A percentile compares a stretch with the other conserved stretches of the same genome.
These are phyloP conservation scores for Termitomyces sp. DNA, from an alignment of 768 basidiomycete genomes.

Conservation along the genomic window DNA sequence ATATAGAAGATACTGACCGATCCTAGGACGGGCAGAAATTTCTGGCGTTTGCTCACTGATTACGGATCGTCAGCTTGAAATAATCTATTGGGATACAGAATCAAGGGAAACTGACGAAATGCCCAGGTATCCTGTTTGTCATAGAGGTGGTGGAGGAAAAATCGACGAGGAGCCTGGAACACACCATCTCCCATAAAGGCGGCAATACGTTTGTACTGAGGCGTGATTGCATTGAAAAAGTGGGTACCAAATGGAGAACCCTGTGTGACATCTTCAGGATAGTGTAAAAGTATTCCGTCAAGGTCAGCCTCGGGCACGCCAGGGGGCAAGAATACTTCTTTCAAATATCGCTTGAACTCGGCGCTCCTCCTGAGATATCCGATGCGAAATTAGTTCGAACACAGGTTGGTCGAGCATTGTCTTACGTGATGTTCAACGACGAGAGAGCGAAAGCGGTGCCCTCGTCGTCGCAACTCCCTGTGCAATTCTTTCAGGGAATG, in stretches of 20 bases:
- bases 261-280: slow-evolving; percentile 31
- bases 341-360: slow-evolving; percentile 22
- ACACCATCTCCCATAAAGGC: slow-evolving; percentile 44
- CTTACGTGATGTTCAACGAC: slow-evolving; percentile 42
- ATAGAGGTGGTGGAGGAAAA: slow-evolving; percentile 32
- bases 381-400: background rate
- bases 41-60: slow-evolving; percentile 3
- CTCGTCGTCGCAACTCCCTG: slow-evolving; percentile 53
- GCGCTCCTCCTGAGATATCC: slow-evolving; percentile 13
- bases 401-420: background rate
- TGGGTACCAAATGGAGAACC: slow-evolving; percentile 54
- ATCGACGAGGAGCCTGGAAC: slow-evolving; percentile 45
- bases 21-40: slow-evolving; percentile 24
- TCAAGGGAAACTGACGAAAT: slow-evolving; percentile 25
- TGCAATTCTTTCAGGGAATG: background rate
- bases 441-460: slow-evolving; percentile 45
- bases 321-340: slow-evolving; percentile 26
- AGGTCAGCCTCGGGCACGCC: slow-evolving; percentile 22
- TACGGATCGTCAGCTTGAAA: background rate
- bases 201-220: slow-evolving; percentile 46
- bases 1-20: slow-evolving; percentile 24
- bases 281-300: slow-evolving; percentile 23
- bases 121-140: slow-evolving; percentile 39
- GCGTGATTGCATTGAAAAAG: slow-evolving; percentile 32
- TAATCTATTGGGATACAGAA: background rate